Evolutionary conservation across 2,329 filamentous ascomycete species (phyloP), one percentile per base, ranked within the genome.

Genomic region (Exophiala mesophila): DNA sequence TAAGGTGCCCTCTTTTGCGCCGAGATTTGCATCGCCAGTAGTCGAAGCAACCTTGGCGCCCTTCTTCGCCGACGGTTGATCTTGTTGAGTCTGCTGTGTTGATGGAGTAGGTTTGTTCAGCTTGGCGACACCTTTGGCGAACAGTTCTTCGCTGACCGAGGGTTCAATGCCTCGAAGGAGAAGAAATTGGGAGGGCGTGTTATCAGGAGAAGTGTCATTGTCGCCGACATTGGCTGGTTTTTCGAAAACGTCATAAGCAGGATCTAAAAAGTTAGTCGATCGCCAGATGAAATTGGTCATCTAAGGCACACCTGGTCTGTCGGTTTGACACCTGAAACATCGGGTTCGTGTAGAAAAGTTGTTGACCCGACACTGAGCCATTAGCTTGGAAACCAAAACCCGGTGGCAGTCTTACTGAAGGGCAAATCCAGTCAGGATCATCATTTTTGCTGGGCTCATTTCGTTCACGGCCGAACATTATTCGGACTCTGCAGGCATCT

Each of bases 1-100:
- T 6, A 94, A 67, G n/a, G 85, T 87, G 15, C 82, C 80, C 21
- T 82, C 79, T 43, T 75, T 77, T 3, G 87, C 86, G 28, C 86
- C 86, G 1, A 82, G 70, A 9, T 82, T 81, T 15, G 74, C 71
- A 26, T 77, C 69, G 12, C 73, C 71, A 8, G 73, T 76, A 4
- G 75, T 77, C 3, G 74, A 77, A 10, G 70, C 65, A 3, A 77
- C 69, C 47, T 77, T 76, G 10, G 66, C 60, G 10, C 62, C 64
- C 39, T 68, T 70, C 36, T 53, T 49, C 7, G 50, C 21, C 1
- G 43, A 18, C 12, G 23, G 15, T 21, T 70, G 66, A 34, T 64
- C 66, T 26, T 26, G 23, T 26, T 26, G 23, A 18, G 49, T 47
- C 52, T 55, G 64, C 49, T 53, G 66, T 62, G 53, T 68, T 65